Evolutionary conservation across 345 rosid species (phyloP).

Genomic region (Geranium brycei): DNA sequence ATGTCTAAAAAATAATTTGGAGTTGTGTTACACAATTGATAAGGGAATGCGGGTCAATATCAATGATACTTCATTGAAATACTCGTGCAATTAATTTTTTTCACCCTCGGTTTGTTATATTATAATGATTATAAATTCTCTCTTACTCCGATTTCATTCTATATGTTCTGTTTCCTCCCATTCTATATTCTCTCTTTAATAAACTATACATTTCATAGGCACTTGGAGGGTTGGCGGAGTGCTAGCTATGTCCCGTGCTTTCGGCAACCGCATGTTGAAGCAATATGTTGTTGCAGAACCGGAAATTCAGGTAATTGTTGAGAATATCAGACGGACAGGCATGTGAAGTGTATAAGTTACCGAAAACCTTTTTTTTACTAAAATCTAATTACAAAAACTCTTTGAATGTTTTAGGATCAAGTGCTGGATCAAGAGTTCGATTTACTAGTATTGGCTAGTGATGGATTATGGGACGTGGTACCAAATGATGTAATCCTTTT

Average conservation of each 20-base stretch:
- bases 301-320: constrained; percentile 72
- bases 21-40: neutral
- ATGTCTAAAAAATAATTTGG: neutral
- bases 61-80: no score
- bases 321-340: constrained; percentile 1
- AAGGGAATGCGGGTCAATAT: neutral
- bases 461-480: constrained; percentile 96
- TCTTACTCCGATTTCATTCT: no score
- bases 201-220: constrained; percentile 28
- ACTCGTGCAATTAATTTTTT: no score
- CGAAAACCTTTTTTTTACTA: neutral
- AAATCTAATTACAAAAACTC: neutral
- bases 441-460: constrained; percentile 88
- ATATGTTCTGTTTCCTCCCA: no score
- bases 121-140: no score
- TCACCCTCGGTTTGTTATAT: no score
- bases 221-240: constrained; percentile 99
- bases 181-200: no score
- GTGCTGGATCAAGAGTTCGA: constrained; percentile 63
- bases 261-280: constrained; percentile 98
- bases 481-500: constrained; percentile 59
- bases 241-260: constrained; percentile 97
- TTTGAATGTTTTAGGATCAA: constrained; percentile 41
- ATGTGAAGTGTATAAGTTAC: neutral
- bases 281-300: constrained; percentile 96